A percentile compares a stretch with the other conserved stretches of the same genome.
Conservation (phyloP, 345 rosid genomes). For the Aquilaria yunnanensis region DNA sequence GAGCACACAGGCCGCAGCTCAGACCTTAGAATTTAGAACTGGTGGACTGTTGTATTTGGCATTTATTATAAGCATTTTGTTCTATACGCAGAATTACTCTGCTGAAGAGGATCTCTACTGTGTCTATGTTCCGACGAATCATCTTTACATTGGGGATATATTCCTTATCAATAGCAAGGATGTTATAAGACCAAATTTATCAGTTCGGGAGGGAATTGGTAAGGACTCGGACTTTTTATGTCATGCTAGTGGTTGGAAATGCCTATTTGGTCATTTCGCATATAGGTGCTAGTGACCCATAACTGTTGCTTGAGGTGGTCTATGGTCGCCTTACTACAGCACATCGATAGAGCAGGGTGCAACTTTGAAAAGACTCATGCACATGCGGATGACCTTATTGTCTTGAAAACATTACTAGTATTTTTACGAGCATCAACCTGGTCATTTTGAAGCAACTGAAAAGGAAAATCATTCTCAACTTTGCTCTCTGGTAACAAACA, state of each 20-base stretch:
- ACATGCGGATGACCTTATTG: neutral
- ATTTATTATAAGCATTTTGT: neutral
- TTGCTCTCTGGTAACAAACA: too few species aligned
- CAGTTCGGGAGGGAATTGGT: constrained; percentile 99
- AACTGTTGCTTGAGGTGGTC: neutral
- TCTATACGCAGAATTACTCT: constrained; percentile 57
- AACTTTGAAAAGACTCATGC: neutral
- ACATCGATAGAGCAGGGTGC: too few species aligned
- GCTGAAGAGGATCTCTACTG: constrained; percentile 95
- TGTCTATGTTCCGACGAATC: constrained; percentile 97
- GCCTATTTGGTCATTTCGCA: too few species aligned
- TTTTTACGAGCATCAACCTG: too few species aligned
- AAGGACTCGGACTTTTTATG: constrained; percentile 21
- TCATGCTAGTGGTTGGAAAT: neutral
- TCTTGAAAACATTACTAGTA: neutral
- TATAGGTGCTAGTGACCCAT: constrained; percentile 4
- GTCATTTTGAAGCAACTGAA: too few species aligned
- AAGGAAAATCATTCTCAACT: too few species aligned
- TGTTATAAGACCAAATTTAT: constrained; percentile 90
- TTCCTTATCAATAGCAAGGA: constrained; percentile 76
- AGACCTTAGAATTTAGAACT: neutral
- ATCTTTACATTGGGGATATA: constrained; percentile 94
- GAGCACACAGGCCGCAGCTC: too few species aligned
- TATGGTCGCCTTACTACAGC: too few species aligned
- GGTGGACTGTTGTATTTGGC: neutral